Conservation (phyloP, 1,284 basidiomycete species). For the Sanghuangporus baumii region DNA sequence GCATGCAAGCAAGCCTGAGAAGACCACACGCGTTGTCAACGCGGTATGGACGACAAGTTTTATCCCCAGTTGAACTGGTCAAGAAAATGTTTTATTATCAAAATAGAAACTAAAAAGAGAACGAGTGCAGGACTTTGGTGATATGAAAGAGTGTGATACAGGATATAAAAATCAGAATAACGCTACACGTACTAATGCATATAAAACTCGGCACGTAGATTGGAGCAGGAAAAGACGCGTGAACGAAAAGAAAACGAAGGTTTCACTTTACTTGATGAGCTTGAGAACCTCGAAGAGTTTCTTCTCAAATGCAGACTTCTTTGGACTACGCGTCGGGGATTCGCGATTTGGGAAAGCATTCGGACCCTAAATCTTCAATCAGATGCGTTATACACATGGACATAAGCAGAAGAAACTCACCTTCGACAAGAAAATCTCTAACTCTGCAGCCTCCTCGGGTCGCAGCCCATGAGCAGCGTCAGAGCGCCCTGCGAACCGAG, state of each 20-base stretch:
- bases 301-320: neutral
- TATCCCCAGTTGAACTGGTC: no score
- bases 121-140: neutral
- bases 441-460: slow-evolving; percentile 7
- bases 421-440: neutral
- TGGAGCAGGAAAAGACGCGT: no score
- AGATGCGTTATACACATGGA: neutral
- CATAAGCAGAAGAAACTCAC: neutral
- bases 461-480: neutral
- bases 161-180: neutral
- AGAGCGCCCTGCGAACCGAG: neutral
- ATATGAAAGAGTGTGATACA: neutral
- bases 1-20: no score
- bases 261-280: neutral
- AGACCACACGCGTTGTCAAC: no score
- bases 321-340: neutral
- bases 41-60: no score
- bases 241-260: no score
- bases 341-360: neutral
- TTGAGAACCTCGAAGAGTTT: neutral
- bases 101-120: neutral
- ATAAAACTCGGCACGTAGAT: no score
- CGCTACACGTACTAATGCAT: neutral
- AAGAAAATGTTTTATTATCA: no score
- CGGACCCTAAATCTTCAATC: neutral